Conservation (phyloP, 305 asterid genomes). For the Fraxinus dipetala region DNA sequence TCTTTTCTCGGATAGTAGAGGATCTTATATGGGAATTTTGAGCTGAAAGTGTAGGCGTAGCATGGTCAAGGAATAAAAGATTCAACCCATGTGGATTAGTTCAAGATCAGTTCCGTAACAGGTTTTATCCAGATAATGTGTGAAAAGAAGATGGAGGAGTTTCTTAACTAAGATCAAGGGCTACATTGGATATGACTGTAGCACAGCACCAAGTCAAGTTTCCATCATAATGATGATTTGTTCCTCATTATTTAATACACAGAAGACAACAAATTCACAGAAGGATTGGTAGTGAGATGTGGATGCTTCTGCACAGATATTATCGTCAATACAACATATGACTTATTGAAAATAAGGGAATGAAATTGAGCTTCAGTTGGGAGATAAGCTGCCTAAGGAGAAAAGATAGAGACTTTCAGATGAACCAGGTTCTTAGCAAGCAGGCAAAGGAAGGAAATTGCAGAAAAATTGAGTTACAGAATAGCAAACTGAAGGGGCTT, state of each 20-base stretch:
- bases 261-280: not conserved
- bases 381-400: not conserved
- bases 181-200: not conserved
- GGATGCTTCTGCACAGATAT: not conserved
- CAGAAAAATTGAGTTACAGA: not conserved
- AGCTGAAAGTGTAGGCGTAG: not conserved
- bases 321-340: not conserved
- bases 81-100: not conserved
- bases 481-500: not conserved
- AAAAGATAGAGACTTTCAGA: not conserved
- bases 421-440: not conserved
- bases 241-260: not conserved
- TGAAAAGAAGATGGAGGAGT: not conserved
- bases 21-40: not conserved
- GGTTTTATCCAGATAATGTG: not conserved
- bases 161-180: not conserved
- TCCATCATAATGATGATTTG: not conserved
- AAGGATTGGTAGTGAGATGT: not conserved
- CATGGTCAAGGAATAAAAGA: not conserved
- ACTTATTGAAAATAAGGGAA: not conserved
- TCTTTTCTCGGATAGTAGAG: not conserved
- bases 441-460: not conserved
- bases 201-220: not conserved
- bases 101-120: not conserved
- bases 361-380: not conserved